Evolutionary conservation across 2,329 filamentous ascomycete genomes (phyloP).

Genomic region (Diaporthe vexans): DNA sequence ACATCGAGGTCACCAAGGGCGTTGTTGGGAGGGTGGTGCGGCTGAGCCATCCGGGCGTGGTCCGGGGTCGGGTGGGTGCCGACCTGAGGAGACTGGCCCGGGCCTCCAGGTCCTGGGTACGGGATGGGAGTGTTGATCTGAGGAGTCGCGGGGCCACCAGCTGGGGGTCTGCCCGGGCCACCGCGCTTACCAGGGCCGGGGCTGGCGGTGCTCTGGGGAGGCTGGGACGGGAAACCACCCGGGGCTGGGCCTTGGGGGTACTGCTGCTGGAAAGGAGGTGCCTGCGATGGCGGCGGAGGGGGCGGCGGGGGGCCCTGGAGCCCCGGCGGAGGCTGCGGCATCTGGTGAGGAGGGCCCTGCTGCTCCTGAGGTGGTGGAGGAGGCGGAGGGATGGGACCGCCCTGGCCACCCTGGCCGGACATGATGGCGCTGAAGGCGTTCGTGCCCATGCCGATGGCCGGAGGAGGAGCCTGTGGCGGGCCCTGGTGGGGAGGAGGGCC

Average conservation of each 20-base stretch:
- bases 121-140: constrained; percentile 91
- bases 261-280: constrained; percentile 80
- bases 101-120: constrained; percentile 76
- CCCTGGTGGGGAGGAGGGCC: constrained; percentile 82
- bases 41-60: constrained; percentile 69
- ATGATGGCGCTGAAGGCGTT: constrained; percentile 97
- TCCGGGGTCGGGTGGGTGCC: constrained; percentile 83
- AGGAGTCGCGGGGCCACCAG: constrained; percentile 83
- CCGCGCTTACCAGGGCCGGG: constrained; percentile 85
- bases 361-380: constrained; percentile 73
- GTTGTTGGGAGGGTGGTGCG: constrained; percentile 66
- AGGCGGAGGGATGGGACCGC: constrained; percentile 86
- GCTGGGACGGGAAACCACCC: constrained; percentile 84
- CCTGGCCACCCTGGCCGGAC: constrained; percentile 86
- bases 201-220: constrained; percentile 86
- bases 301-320: constrained; percentile 71
- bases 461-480: constrained; percentile 87
- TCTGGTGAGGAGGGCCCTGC: constrained; percentile 69
- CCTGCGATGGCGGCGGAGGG: constrained; percentile 73
- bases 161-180: constrained; percentile 75
- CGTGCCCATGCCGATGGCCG: constrained; percentile 89
- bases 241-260: constrained; percentile 71
- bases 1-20: constrained; percentile 88
- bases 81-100: constrained; percentile 85
- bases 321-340: constrained; percentile 82